Conservation (phyloP, 345 rosid genomes). For the Hypericum perforatum region DNA sequence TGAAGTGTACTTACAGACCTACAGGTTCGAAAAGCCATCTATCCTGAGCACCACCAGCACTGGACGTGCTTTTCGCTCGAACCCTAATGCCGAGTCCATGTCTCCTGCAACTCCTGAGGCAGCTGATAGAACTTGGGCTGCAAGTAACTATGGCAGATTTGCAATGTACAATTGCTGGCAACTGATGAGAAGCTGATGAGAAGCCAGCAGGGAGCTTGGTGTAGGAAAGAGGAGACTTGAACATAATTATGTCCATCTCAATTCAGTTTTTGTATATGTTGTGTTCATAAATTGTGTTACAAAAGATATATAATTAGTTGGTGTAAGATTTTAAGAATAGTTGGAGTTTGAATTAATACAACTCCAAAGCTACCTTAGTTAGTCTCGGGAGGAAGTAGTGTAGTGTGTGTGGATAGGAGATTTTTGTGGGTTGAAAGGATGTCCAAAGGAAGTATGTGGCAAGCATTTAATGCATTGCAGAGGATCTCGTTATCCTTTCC, state of each 20-base stretch:
- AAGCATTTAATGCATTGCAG: conserved; percentile 26
- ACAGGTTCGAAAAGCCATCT: conserved; percentile 89
- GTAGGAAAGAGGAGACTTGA: conserved; percentile 8
- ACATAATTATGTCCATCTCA: conserved; percentile 12
- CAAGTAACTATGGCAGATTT: conserved; percentile 19
- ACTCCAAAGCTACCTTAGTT: too few relatives aligned
- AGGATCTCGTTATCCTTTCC: conserved; percentile 25
- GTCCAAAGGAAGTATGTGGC: conserved; percentile 33
- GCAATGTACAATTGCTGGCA: conserved; percentile 19
- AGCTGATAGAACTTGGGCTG: conserved; percentile 13
- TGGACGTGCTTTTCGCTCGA: conserved; percentile 18
- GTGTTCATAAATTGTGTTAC: background rate
- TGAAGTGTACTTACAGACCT: conserved; percentile 28
- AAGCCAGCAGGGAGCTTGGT: conserved; percentile 20
- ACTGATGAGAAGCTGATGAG: conserved; percentile 10
- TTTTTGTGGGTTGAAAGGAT: conserved; percentile 9
- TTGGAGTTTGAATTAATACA: too few relatives aligned
- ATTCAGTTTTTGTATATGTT: conserved; percentile 22
- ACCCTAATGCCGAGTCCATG: conserved; percentile 19
- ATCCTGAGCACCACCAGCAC: conserved; percentile 20
- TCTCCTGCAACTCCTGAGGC: conserved; percentile 12
- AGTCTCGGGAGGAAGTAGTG: too few relatives aligned
- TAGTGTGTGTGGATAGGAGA: conserved; percentile 9
- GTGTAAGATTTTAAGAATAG: too few relatives aligned
- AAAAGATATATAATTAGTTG: background rate